A percentile compares a stretch with the other conserved stretches of the same genome.
Evolutionary conservation across 441 rosid genomes (phyloP).

Genomic region (Eruca vesicaria): DNA sequence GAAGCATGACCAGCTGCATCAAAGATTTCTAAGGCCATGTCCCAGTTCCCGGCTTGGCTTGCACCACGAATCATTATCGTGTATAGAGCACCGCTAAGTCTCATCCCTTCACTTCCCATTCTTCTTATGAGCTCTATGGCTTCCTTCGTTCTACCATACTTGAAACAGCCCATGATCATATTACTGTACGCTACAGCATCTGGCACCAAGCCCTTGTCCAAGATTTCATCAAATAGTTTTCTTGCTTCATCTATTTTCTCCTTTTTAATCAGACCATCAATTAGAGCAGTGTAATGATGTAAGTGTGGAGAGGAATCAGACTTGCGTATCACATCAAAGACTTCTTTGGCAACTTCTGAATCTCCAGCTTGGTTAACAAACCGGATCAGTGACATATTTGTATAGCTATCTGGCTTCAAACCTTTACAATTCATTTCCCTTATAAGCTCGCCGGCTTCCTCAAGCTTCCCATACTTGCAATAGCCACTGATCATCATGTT

Average conservation of each 20-base stretch:
- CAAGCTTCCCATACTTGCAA: background rate
- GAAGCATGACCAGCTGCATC: slow-evolving; percentile 1
- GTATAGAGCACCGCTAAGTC: background rate
- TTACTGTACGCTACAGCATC: background rate
- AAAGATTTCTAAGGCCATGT: background rate
- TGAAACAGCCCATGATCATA: background rate
- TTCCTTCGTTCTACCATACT: background rate
- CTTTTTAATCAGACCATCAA: background rate
- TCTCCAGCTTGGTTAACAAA: background rate
- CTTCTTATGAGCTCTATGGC: background rate
- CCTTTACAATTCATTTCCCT: background rate
- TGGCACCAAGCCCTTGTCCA: background rate
- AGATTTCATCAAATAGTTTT: background rate
- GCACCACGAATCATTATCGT: background rate
- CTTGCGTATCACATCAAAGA: background rate
- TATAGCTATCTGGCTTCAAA: slow-evolving; percentile 1
- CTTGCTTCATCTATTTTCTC: background rate
- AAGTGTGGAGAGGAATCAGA: background rate
- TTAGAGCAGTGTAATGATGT: background rate
- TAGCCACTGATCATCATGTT: slow-evolving; percentile 19
- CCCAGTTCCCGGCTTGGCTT: background rate
- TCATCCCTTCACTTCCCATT: slow-evolving; percentile 5
- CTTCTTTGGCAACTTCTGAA: slow-evolving; percentile 3
- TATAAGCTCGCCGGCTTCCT: slow-evolving; percentile 30
- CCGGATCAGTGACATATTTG: background rate